Evolutionary conservation across 805 yeast genomes (phyloP).

Genomic region (Candida caryicola): DNA sequence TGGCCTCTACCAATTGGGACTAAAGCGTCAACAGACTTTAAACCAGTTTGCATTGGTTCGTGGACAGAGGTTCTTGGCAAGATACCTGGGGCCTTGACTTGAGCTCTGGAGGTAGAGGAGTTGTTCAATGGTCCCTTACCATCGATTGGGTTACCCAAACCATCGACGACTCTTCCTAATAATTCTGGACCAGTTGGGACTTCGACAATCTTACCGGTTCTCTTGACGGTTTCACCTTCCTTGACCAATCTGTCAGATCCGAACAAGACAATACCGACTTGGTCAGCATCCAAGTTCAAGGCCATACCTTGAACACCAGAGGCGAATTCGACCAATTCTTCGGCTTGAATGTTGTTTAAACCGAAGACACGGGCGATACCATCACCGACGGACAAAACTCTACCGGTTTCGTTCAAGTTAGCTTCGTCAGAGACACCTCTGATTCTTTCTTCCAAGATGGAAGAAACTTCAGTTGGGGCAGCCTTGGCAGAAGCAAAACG

Average conservation of each 20-base stretch:
- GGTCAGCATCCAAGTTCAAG: slow-evolving; percentile 99
- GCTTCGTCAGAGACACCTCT: slow-evolving; percentile 98
- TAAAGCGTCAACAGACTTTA: slow-evolving; percentile 97
- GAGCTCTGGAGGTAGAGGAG: slow-evolving; percentile 86
- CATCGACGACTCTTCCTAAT: slow-evolving; percentile 99
- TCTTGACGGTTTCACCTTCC: slow-evolving; percentile 99
- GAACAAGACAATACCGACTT: slow-evolving; percentile 99
- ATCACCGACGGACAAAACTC: slow-evolving; percentile 99
- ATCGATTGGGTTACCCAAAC: slow-evolving; percentile 98
- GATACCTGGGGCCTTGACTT: slow-evolving; percentile 99
- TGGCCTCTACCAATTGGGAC: slow-evolving; percentile 99
- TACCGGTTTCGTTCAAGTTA: slow-evolving; percentile 98
- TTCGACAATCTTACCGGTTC: slow-evolving; percentile 99
- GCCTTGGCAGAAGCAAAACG: slow-evolving; percentile 96
- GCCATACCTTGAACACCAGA: slow-evolving; percentile 99
- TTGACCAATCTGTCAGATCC: slow-evolving; percentile 98
- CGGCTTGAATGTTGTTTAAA: slow-evolving; percentile 99
- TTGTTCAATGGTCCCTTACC: slow-evolving; percentile 98
- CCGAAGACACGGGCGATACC: slow-evolving; percentile 99
- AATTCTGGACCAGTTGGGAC: slow-evolving; percentile 98
- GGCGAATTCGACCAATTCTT: slow-evolving; percentile 98
- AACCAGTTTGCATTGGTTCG: slow-evolving; percentile 99
- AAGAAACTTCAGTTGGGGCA: slow-evolving; percentile 98
- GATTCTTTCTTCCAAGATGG: slow-evolving; percentile 98
- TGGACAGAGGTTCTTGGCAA: slow-evolving; percentile 97